Conservation (phyloP, 495 filamentous ascomycete species). For the Penicillium turbatum region DNA sequence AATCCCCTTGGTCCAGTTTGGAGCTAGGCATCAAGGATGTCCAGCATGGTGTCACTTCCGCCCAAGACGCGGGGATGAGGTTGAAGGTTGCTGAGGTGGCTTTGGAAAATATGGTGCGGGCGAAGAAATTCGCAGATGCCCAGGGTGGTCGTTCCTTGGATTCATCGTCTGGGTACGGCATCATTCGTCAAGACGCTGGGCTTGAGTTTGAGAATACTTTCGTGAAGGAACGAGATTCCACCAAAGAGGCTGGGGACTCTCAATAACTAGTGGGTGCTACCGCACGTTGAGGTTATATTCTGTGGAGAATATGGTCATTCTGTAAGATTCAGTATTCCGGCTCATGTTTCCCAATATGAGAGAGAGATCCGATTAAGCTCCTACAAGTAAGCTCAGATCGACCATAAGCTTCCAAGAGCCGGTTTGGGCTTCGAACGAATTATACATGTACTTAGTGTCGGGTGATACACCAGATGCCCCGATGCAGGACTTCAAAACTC, state of each 20-base stretch:
- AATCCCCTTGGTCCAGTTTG: conserved; percentile 9
- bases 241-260: background rate
- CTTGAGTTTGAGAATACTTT: conserved; percentile 11
- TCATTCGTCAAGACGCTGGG: conserved; percentile 11
- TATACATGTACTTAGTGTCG: no score
- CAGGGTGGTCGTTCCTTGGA: conserved; percentile 7
- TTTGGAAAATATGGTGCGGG: conserved; percentile 8
- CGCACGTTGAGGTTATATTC: no score
- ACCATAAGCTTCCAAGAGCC: conserved; percentile 10
- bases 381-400: no score
- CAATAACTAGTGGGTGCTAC: no score
- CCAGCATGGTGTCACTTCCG: conserved; percentile 6
- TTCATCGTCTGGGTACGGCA: conserved; percentile 12
- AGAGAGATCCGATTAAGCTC: background rate
- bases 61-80: conserved; percentile 4
- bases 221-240: conserved; percentile 10
- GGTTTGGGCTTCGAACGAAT: conserved; percentile 6
- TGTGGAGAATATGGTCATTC: no score
- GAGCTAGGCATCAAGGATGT: conserved; percentile 15
- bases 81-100: conserved; percentile 10
- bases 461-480: no score
- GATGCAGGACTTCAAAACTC: background rate
- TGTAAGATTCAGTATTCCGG: background rate
- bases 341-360: background rate
- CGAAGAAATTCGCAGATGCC: conserved; percentile 5